Evolutionary conservation across 129 eudicot species (phyloP).

Genomic region (Arctium lappa): DNA sequence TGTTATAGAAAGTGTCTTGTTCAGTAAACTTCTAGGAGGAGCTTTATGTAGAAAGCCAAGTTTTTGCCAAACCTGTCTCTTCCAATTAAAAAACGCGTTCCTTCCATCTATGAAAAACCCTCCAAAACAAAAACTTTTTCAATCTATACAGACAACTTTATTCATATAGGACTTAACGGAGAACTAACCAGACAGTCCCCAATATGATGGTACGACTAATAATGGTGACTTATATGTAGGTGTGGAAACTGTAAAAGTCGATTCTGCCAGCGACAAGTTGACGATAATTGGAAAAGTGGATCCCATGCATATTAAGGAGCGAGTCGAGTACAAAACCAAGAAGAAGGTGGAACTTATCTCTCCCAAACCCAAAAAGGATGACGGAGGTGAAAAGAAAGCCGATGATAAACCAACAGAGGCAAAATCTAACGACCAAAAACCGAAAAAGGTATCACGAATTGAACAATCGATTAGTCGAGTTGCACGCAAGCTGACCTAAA

Average conservation of each 20-base stretch:
- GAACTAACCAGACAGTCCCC: too few relatives aligned
- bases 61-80: too few relatives aligned
- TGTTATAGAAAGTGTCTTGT: too few relatives aligned
- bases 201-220: neutral
- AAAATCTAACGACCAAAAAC: conserved; percentile 44
- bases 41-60: too few relatives aligned
- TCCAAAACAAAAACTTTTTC: too few relatives aligned
- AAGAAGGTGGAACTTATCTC: conserved; percentile 84
- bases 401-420: conserved; percentile 52
- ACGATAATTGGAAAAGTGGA: conserved; percentile 72
- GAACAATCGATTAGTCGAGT: neutral
- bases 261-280: conserved; percentile 44
- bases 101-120: too few relatives aligned
- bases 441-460: conserved; percentile 58
- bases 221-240: conserved; percentile 32
- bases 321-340: conserved; percentile 65
- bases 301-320: conserved; percentile 54
- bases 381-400: conserved; percentile 33
- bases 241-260: conserved; percentile 72
- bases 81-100: too few relatives aligned
- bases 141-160: too few relatives aligned
- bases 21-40: too few relatives aligned
- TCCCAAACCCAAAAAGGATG: conserved; percentile 77
- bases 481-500: neutral
- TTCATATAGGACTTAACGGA: too few relatives aligned